Base-by-base conservation (phyloP, 1,284 basidiomycete species). In the Melampsora abietis-canadensis region DNA sequence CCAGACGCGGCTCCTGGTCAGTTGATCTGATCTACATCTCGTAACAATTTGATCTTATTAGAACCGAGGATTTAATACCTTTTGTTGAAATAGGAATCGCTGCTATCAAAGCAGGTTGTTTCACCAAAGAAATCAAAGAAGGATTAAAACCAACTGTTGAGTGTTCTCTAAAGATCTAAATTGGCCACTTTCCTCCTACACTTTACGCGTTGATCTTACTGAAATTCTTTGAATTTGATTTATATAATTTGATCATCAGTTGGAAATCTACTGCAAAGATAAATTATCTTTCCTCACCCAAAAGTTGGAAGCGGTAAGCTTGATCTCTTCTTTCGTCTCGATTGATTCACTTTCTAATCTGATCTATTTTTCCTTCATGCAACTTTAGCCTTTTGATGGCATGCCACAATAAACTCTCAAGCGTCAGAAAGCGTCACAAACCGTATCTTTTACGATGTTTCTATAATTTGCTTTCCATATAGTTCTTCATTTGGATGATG, bases 91-190 rank as follows among this genome's bases (percentile, higher is more conserved):
- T 27, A 54, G 51, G 21, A 10, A 54, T 54, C 51, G 12, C n/a
- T 27, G 51, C 51, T n/a, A 12, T 54, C 17, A 54, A 54, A 54
- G 51, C 51, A 7, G 51, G 51, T 27, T 54, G 51, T 27, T 54
- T 54, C 2, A 54, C 51, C 19, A 54, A 54, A 12, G 51, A 54
- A n/a, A 54, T 54, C 17, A 54, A 54, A 27, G 10, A 54, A 54
- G 51, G 51, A n/a, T 54, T 54, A 27, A 54, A 54, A 27, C 51
- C 51, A 54, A 54, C 51, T 8, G 51, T 54, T 54, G 51, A 54
- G 51, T 54, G 4, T 27, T 6, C 17, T 54, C 1, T 54, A 21
- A 7, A 54, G 51, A 21, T 12, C 17, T n/a, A n/a, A n/a, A n/a
- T n/a, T n/a, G n/a, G n/a, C n/a, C n/a, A n/a, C n/a, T n/a, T n/a